A percentile compares a stretch with the other conserved stretches of the same genome.
Evolutionary conservation across 345 rosid genomes (phyloP).

Genomic region (Moringa oleifera): DNA sequence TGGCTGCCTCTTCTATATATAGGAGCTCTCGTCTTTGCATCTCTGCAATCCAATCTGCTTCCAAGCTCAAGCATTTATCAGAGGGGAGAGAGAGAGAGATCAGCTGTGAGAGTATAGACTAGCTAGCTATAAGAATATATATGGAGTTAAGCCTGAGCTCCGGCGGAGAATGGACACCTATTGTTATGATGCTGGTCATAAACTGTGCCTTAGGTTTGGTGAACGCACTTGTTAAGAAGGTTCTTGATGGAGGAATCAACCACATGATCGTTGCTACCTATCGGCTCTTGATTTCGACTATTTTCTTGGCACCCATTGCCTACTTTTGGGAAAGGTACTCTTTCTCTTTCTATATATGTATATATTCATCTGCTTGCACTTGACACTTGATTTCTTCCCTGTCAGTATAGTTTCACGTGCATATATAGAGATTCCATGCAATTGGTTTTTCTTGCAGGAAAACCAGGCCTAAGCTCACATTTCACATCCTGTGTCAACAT

Average conservation of each 20-base stretch:
- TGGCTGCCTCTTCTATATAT: too few relatives aligned
- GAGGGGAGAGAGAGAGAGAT: not conserved
- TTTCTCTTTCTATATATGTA: not conserved
- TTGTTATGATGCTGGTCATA: constrained; percentile 35
- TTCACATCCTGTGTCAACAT: constrained; percentile 36
- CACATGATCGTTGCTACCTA: constrained; percentile 51
- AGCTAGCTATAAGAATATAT: constrained; percentile 7
- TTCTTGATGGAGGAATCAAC: constrained; percentile 44
- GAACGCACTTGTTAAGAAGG: constrained; percentile 56
- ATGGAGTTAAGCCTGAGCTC: constrained; percentile 9
- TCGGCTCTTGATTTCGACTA: constrained; percentile 44
- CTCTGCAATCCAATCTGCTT: too few relatives aligned
- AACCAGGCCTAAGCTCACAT: constrained; percentile 48
- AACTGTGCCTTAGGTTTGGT: constrained; percentile 44
- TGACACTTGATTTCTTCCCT: too few relatives aligned
- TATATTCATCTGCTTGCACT: too few relatives aligned
- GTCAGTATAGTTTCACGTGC: too few relatives aligned
- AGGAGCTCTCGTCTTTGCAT: too few relatives aligned
- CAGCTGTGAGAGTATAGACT: too few relatives aligned
- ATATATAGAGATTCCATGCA: too few relatives aligned
- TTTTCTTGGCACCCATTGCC: constrained; percentile 46
- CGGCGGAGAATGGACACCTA: constrained; percentile 37
- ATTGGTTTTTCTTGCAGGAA: constrained; percentile 38
- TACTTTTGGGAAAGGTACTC: constrained; percentile 48
- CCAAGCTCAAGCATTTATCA: too few relatives aligned